A percentile compares a stretch with the other conserved stretches of the same genome.
Conservation (phyloP, 345 rosid genomes). For the Chamaenerion angustifolium region DNA sequence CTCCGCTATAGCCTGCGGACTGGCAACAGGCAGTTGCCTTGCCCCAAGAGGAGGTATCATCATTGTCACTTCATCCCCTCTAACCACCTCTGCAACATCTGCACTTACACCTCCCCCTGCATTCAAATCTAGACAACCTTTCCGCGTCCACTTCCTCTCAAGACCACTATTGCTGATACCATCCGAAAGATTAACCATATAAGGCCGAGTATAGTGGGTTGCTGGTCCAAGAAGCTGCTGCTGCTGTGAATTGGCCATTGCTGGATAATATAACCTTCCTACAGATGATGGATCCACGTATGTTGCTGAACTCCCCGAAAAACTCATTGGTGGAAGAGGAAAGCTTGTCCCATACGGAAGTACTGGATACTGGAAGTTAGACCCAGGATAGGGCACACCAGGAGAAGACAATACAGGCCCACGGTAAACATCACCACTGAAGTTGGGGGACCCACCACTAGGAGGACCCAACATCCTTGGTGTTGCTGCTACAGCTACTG, state of each 20-base stretch:
- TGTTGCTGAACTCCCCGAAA: slow-evolving; percentile 57
- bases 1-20: slow-evolving; percentile 40
- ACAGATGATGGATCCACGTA: slow-evolving; percentile 56
- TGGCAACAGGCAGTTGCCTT: slow-evolving; percentile 38
- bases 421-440: slow-evolving; percentile 45
- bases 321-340: slow-evolving; percentile 40
- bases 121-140: slow-evolving; percentile 55
- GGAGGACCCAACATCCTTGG: slow-evolving; percentile 49
- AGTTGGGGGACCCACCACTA: slow-evolving; percentile 25
- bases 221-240: slow-evolving; percentile 39
- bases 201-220: slow-evolving; percentile 53
- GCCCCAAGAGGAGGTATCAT: slow-evolving; percentile 4
- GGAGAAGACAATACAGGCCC: slow-evolving; percentile 62
- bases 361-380: slow-evolving; percentile 57
- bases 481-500: slow-evolving; percentile 35
- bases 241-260: slow-evolving; percentile 37
- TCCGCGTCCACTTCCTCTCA: slow-evolving; percentile 61
- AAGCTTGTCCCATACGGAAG: slow-evolving; percentile 51
- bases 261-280: slow-evolving; percentile 48
- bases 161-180: slow-evolving; percentile 18
- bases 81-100: slow-evolving; percentile 42
- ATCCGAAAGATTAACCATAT: slow-evolving; percentile 44
- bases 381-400: slow-evolving; percentile 47
- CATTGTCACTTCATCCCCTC: slow-evolving; percentile 35
- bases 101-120: slow-evolving; percentile 48